phyloP scores from a whole-genome alignment of 2,329 filamentous ascomycete genomes.

The Septoria petroselini region DNA sequence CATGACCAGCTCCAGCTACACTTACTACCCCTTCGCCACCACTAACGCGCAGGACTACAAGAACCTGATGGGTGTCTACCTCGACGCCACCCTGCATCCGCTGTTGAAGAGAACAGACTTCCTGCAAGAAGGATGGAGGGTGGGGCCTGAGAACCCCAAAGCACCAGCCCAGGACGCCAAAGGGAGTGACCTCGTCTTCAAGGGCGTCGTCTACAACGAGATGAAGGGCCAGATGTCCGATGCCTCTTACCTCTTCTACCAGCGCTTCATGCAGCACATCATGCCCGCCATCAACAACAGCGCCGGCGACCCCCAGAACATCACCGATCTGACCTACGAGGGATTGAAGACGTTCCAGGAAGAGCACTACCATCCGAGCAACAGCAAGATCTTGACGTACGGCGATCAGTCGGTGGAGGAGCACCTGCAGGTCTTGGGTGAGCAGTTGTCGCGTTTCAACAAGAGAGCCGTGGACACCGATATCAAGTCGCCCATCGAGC shows the following conservation, averaged over 20 bases:
- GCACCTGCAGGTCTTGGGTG: conserved; percentile 75
- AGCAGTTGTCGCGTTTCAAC: conserved; percentile 70
- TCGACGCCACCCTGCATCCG: conserved; percentile 89
- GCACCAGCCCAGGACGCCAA: conserved; percentile 45
- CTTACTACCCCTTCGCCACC: conserved; percentile 95
- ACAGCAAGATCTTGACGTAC: conserved; percentile 93
- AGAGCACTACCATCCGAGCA: conserved; percentile 94
- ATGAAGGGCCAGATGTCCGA: conserved; percentile 99
- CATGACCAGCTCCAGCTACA: conserved; percentile 93
- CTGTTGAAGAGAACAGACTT: conserved; percentile 89
- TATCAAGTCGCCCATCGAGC: conserved; percentile 71
- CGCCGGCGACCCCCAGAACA: conserved; percentile 91
- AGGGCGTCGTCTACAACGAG: conserved; percentile 98
- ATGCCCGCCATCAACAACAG: conserved; percentile 95
- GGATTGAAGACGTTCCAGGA: conserved; percentile 85
- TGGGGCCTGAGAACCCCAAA: conserved; percentile 83
- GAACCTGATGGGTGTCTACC: conserved; percentile 93
- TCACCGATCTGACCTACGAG: conserved; percentile 90
- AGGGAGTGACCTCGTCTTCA: conserved; percentile 72
- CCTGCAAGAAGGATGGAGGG: conserved; percentile 92
- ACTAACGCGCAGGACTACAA: conserved; percentile 94
- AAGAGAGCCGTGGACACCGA: conserved; percentile 67
- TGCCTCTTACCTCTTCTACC: conserved; percentile 92
- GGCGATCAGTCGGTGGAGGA: conserved; percentile 83
- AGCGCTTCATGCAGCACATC: conserved; percentile 89